A percentile compares a stretch with the other conserved stretches of the same genome.
phyloP scores from a whole-genome alignment of 2,329 filamentous ascomycete species.

The Knufia fluminis region DNA sequence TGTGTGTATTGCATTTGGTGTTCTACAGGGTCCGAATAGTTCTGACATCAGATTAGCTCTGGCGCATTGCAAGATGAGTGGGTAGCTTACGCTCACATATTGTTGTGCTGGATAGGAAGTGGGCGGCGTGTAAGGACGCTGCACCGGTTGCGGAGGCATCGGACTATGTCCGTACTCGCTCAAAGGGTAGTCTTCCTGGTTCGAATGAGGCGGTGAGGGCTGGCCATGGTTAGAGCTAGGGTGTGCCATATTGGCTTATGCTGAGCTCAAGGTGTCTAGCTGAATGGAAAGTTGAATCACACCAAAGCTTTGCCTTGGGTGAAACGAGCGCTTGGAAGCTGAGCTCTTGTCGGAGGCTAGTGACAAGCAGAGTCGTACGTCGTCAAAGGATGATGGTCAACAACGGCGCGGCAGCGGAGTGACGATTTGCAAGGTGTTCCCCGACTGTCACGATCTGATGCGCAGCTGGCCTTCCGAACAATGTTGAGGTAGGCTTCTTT shows the following conservation, averaged over 20 bases:
- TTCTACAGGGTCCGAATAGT: slow-evolving; percentile 6
- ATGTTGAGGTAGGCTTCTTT: slow-evolving; percentile 6
- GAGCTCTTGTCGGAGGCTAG: background rate
- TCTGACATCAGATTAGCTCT: slow-evolving; percentile 4
- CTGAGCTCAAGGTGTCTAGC: background rate
- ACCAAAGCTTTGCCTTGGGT: background rate
- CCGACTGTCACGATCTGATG: slow-evolving; percentile 2
- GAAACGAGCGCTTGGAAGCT: background rate
- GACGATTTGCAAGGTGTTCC: slow-evolving; percentile 1
- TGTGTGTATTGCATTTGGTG: background rate
- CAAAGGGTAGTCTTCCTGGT: slow-evolving; percentile 15
- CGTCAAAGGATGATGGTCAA: background rate
- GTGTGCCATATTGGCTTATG: background rate
- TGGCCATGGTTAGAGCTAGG: slow-evolving; percentile 3
- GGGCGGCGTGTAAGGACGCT: slow-evolving; percentile 16
- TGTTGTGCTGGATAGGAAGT: slow-evolving; percentile 5
- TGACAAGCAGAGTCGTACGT: background rate
- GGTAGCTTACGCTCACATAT: slow-evolving; percentile 21
- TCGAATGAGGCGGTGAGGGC: slow-evolving; percentile 20
- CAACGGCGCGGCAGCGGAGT: background rate
- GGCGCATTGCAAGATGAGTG: background rate
- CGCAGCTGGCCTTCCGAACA: slow-evolving; percentile 3
- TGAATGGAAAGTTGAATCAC: background rate
- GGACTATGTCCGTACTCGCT: slow-evolving; percentile 9
- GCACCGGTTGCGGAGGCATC: slow-evolving; percentile 6